Conservation (phyloP, 2,329 filamentous ascomycete species). For the Exophiala viscosa region DNA sequence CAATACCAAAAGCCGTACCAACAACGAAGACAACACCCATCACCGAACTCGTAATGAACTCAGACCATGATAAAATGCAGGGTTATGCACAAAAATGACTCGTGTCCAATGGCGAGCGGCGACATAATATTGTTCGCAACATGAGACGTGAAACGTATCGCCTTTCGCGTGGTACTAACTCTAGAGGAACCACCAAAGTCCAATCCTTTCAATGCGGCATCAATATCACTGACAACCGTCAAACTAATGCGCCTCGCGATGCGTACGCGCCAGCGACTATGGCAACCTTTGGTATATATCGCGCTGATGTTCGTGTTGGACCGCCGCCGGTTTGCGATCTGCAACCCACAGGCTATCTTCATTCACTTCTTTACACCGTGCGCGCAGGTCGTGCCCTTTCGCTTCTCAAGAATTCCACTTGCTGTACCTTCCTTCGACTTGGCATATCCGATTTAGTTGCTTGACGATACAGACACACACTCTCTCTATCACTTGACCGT, state of each 20-base stretch:
- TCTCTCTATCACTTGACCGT: background rate
- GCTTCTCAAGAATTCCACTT: background rate
- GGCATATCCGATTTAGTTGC: background rate
- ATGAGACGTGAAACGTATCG: slow-evolving; percentile 13
- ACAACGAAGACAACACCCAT: slow-evolving; percentile 1
- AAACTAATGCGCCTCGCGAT: slow-evolving; percentile 1
- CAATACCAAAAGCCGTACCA: slow-evolving; percentile 2
- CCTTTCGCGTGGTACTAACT: slow-evolving; percentile 1
- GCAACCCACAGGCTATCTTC: slow-evolving; percentile 3
- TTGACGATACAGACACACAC: background rate
- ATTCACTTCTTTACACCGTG: slow-evolving; percentile 6
- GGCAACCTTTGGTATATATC: background rate
- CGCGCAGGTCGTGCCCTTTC: slow-evolving; percentile 18
- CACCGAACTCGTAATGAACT: background rate
- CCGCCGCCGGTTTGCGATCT: background rate
- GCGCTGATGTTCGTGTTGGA: background rate
- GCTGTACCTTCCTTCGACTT: background rate
- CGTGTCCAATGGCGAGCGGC: slow-evolving; percentile 3
- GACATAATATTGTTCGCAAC: slow-evolving; percentile 1
- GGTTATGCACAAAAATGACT: slow-evolving; percentile 3
- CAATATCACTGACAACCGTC: slow-evolving; percentile 15
- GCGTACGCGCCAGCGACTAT: background rate
- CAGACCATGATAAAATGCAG: slow-evolving; percentile 5
- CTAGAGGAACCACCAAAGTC: slow-evolving; percentile 3
- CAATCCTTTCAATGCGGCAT: slow-evolving; percentile 18